Evolutionary conservation across 176 grass and related monocot genomes (phyloP).

Genomic region (Musa beccarii): DNA sequence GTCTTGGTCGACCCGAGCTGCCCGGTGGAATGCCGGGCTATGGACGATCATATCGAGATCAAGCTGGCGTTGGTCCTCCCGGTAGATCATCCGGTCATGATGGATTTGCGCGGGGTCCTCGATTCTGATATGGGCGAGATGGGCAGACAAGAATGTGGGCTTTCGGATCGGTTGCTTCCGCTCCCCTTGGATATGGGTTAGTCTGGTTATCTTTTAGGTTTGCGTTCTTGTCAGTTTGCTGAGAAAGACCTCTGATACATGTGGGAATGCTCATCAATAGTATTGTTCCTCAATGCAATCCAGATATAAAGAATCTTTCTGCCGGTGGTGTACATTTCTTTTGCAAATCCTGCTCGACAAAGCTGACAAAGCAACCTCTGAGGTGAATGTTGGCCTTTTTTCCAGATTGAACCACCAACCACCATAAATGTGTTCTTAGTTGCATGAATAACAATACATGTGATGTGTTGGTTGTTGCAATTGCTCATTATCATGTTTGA

Average conservation of each 20-base stretch:
- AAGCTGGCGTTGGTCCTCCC: conserved; percentile 52
- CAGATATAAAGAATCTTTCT: conserved; percentile 63
- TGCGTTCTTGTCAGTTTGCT: background rate
- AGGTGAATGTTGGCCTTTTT: conserved; percentile 26
- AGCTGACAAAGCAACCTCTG: conserved; percentile 61
- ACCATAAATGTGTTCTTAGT: background rate
- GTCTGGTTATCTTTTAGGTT: background rate
- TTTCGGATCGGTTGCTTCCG: background rate
- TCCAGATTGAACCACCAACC: conserved; percentile 3
- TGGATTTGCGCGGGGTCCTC: conserved; percentile 17
- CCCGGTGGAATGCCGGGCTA: conserved; percentile 29
- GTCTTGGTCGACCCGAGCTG: conserved; percentile 46
- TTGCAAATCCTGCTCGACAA: conserved; percentile 66
- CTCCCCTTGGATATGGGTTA: background rate
- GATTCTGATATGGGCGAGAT: conserved; percentile 16
- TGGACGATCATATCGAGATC: conserved; percentile 45
- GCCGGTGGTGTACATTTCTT: conserved; percentile 47
- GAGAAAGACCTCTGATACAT: too few species aligned
- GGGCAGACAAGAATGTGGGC: background rate
- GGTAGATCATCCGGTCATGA: conserved; percentile 51
- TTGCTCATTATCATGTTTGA: too few species aligned
- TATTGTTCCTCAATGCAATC: conserved; percentile 8
- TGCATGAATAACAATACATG: background rate
- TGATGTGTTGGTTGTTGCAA: too few species aligned
- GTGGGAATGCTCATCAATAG: too few species aligned